Evolutionary conservation across 106 monocot species (phyloP), one percentile per base, ranked within the genome.

Genomic region (Dendrobium chrysotoxum): DNA sequence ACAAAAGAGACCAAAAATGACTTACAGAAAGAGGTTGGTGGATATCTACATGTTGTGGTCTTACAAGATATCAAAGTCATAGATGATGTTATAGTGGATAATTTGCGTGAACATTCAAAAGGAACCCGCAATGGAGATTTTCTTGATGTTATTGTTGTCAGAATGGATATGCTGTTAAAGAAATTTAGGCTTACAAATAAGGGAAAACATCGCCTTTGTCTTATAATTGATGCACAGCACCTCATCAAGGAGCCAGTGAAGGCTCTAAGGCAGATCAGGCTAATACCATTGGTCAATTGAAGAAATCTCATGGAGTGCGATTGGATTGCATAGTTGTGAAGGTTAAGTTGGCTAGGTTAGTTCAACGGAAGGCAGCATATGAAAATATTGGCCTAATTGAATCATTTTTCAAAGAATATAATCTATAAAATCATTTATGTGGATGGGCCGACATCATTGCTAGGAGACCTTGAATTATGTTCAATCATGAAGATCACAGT

Each of bases 121-220:
- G 98, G 95, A 80, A 92, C 82, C 80, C 47, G 5, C 40, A 82
- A 79, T 87, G 91, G 95, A 53, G 95, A 95, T 50, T 99, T 95
- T 90, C 81, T 99, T 35, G 99, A 99, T 93, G 95, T 95, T 39
- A 88, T 99, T 88, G 93, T 99, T 66, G 95, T 99, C 86, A 95
- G 95, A 45, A 91, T 95, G 81, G 98, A 99, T 80, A 89, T 99
- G 92, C 79, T 99, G 67, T 91, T 99, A 78, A 99, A 92, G 65
- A 99, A 95, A 86, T 95, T 77, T 85, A 89, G 92, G 42, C 16
- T 79, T 77, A 90, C 89, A 72, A 90, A 92, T 83, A 95, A 91
- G 76, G 93, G 95, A 18, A 95, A 91, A 55, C 78, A 89, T 61
- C 82, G 92, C 28, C 80, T 99, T 81, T 95, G 92, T 80, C 82